Evolutionary conservation across 192 early-diverging fungal genomes (phyloP), one percentile per base, ranked within the genome.

Genomic region (Endogone sp.): DNA sequence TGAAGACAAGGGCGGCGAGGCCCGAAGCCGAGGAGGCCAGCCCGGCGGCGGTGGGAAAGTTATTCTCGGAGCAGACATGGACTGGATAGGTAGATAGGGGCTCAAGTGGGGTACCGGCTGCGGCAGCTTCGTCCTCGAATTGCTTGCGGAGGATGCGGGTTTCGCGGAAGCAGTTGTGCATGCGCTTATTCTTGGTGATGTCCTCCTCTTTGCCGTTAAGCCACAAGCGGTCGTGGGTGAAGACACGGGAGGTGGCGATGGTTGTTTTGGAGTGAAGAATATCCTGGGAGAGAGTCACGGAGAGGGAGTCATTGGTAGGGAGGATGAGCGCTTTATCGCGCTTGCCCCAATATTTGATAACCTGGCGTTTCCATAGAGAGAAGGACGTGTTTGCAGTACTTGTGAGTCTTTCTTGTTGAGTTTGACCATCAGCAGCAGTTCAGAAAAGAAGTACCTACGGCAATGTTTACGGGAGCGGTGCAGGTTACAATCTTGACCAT

Each of bases 341-440:
- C 86, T 99, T 99, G 66, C 96, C 98, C 97, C 96, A 98, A 82
- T 98, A 98, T 87, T 98, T 98, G 82, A 99, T 91, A 49, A 85
- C 81, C 78, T 82, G 24, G 10, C n/a, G 6, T 32, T 58, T n/a
- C n/a, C n/a, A n/a, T n/a, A n/a, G 44, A n/a, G 13, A 27, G 32
- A 29, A 28, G n/a, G n/a, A n/a, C n/a, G n/a, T n/a, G n/a, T n/a
- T n/a, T n/a, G n/a, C n/a, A n/a, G n/a, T n/a, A n/a, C n/a, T n/a
- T n/a, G n/a, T n/a, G n/a, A n/a, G n/a, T n/a, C n/a, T n/a, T n/a
- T n/a, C n/a, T n/a, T n/a, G n/a, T n/a, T n/a, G n/a, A n/a, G n/a
- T n/a, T n/a, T n/a, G n/a, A n/a, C n/a, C n/a, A n/a, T n/a, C n/a
- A n/a, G n/a, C n/a, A n/a, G n/a, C n/a, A n/a, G n/a, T n/a, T n/a